Evolutionary conservation across 2,329 filamentous ascomycete species (phyloP).

Genomic region (Diaporthe ilicicola): DNA sequence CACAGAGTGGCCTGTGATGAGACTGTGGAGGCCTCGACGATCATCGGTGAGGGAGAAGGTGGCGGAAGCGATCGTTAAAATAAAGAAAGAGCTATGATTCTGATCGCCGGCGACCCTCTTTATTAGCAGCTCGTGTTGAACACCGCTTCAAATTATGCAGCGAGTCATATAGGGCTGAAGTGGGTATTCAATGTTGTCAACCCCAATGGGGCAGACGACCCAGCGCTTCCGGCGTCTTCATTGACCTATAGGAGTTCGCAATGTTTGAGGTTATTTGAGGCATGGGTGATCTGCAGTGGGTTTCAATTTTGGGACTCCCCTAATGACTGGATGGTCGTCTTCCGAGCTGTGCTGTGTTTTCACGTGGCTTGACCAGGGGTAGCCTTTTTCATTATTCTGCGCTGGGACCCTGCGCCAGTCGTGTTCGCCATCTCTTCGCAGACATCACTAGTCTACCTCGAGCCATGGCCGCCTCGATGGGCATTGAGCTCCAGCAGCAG

Average conservation of each 20-base stretch:
- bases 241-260: neutral
- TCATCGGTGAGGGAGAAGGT: neutral
- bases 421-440: neutral
- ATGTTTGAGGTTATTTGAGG: neutral
- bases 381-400: neutral
- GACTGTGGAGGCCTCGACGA: neutral
- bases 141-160: conserved; percentile 15
- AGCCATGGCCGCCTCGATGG: conserved; percentile 18
- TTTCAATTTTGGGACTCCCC: neutral
- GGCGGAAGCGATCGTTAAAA: neutral
- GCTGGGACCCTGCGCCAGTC: conserved; percentile 1
- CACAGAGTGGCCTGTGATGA: neutral
- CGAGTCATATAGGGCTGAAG: conserved; percentile 21
- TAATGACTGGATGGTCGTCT: neutral
- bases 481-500: conserved; percentile 24
- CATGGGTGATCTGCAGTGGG: neutral
- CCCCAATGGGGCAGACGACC: neutral
- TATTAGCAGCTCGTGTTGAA: conserved; percentile 4
- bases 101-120: neutral
- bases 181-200: conserved; percentile 7
- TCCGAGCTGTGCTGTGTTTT: conserved; percentile 1
- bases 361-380: neutral
- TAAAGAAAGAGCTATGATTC: neutral
- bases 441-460: conserved; percentile 3
- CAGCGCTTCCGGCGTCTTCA: neutral